These are phyloP conservation scores for Leptodermis oblonga DNA, from an alignment of 257 asterid genomes.

Conservation along the genomic window DNA sequence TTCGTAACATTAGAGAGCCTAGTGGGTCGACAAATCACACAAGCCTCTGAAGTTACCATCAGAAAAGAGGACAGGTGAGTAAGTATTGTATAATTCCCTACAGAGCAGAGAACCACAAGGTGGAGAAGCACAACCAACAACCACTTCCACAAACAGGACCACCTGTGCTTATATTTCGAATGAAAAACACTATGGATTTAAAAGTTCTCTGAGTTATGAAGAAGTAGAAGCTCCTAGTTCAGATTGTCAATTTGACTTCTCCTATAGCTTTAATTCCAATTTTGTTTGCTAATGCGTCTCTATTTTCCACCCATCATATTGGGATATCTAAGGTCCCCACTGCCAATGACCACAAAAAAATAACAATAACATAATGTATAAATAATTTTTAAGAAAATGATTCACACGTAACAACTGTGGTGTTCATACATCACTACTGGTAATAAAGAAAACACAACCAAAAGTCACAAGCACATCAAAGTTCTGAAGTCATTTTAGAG, in stretches of 20 bases:
- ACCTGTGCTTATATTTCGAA: not conserved
- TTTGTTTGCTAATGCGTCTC: too few species aligned
- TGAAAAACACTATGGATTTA: too few species aligned
- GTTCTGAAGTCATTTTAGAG: not conserved
- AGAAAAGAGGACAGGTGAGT: not conserved
- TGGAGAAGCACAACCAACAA: not conserved
- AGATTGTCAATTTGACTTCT: not conserved
- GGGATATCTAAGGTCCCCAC: too few species aligned
- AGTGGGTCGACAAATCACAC: not conserved
- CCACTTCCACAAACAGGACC: not conserved
- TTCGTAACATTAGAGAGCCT: not conserved
- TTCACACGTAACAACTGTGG: not conserved
- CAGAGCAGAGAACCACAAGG: not conserved
- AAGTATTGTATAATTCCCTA: too few species aligned
- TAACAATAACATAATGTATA: not conserved
- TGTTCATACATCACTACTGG: not conserved
- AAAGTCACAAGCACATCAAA: not conserved
- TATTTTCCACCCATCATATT: too few species aligned
- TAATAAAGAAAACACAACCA: not conserved
- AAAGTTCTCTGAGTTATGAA: too few species aligned
- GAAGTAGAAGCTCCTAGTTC: not conserved
- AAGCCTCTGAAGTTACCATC: not conserved
- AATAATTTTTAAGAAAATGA: not conserved
- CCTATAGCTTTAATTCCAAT: too few species aligned
- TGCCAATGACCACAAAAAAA: not conserved